Base-by-base conservation (phyloP, 2,329 filamentous ascomycete species). In the Atkinsonella hypoxylon region DNA sequence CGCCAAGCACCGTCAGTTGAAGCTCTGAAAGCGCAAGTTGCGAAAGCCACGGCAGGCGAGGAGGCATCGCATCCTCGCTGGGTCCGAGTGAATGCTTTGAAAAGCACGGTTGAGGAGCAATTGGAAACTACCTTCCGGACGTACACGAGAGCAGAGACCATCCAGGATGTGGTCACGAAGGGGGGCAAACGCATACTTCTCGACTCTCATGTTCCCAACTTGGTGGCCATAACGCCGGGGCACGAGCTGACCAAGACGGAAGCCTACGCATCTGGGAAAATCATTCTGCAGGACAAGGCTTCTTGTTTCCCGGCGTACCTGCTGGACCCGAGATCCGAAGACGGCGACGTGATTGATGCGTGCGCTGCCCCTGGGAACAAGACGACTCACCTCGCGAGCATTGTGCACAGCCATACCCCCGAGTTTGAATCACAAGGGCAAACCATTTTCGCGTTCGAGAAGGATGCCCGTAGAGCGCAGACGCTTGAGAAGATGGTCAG, bases 331-430 rank as follows among this genome's bases (percentile, higher is more conserved):
- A 70, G 70, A 0, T 70, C 79, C 9, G 72, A 78, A 51, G 79
- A 84, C 56, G 88, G 88, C 22, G 82, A 93, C 60, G 73, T 94
- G 9, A 79, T 97, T n/a, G 93, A 98, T 66, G 87, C 87, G 0
- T 97, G 91, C 64, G 88, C 93, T 0, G 93, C 93, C 0, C 93
- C 93, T 1, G 93, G 93, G 6, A 98, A 98, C 67, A 98, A 98
- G 69, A 97, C 93, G 1, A 97, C 91, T 8, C 93, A 97, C 65
- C 70, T 95, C 45, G 89, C 90, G 0, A 85, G 89, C 2, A 79
- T 96, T 4, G 61, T 93, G 46, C 71, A 64, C 48, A 69, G 66
- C 46, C 69, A 68, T 48, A 63, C 62, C 3, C 65, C 66, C 0
- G 70, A 67, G 40, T 64, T 63, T 53, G 63, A 61, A 18, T 64